Base-by-base conservation (phyloP, 2,329 filamentous ascomycete species). In the Cladophialophora immunda region DNA sequence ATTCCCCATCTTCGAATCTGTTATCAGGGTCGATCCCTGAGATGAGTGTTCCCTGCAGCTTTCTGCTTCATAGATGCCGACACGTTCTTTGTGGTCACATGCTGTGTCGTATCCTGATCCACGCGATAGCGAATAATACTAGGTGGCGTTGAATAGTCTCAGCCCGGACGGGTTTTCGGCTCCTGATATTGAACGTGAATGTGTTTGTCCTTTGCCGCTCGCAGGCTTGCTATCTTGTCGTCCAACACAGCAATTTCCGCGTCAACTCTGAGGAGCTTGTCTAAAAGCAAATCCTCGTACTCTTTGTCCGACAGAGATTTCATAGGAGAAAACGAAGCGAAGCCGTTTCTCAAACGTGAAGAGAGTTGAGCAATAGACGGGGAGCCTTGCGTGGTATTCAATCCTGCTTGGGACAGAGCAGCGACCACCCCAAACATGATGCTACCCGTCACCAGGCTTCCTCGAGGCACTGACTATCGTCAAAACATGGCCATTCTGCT, bases 191-290 rank as follows among this genome's bases (percentile, higher is more conserved):
- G 15, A 8, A 3, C 5, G 25, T 32, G 54, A 5, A 38, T 27
- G n/a, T 63, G 38, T 53, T 68, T 52, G 29, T 61, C 22, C 45
- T 50, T 62, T 47, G 67, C 58, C n/a, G 64, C 54, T 34, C 56
- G 58, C 5, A 71, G 59, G 8, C 79, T 82, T 56, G 83, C 85
- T 71, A 95, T 92, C 74, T 87, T 88, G 62, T 94, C 92, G 73
- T 95, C 91, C 38, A 94, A 83, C 4, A 95, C 77, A 0, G 91
- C 89, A 77, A 95, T 93, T 68, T 94, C 90, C 0, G 87, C 90
- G 70, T 95, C 90, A 2, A 94, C 80, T 68, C 83, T 85, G 29
- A 94, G 76, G 47, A 93, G 79, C 78, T 90, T 92, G 76, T 94
- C 90, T 32, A 84, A 82, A 73, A 95, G 81, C 79, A 93, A 88